These are phyloP conservation scores for Elaeis oleifera DNA, from an alignment of 202 grass and related monocot species.

Conservation along the genomic window DNA sequence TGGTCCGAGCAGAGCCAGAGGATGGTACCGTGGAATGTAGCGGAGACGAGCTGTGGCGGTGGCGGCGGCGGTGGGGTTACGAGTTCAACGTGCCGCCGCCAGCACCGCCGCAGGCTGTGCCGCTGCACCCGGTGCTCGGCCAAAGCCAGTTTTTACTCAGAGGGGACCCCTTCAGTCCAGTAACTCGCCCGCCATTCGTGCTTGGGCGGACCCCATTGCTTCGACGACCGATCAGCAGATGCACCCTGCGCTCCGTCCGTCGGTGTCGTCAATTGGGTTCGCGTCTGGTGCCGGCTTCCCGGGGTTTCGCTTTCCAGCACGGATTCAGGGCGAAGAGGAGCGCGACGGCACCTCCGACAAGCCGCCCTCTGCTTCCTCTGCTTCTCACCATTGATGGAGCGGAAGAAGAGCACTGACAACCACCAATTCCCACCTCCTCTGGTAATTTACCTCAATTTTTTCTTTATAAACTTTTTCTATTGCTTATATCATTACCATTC, in stretches of 20 bases:
- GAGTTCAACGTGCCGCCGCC: no score
- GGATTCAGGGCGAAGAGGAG: conserved; percentile 23
- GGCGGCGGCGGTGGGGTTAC: conserved; percentile 6
- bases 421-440: no score
- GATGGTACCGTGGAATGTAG: conserved; percentile 5
- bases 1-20: conserved; percentile 4
- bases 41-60: conserved; percentile 25
- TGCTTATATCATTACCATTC: no score
- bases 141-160: conserved; percentile 16
- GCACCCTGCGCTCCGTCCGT: conserved; percentile 6
- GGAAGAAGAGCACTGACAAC: no score
- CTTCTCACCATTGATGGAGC: conserved; percentile 1
- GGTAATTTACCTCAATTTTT: no score
- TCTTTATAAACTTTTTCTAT: no score
- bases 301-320: conserved; percentile 21
- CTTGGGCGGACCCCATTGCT: neutral
- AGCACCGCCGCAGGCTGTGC: neutral
- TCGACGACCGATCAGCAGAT: neutral
- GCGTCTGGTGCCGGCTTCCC: conserved; percentile 2
- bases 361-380: conserved; percentile 16
- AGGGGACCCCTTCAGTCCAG: conserved; percentile 35
- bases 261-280: conserved; percentile 14
- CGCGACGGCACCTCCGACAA: conserved; percentile 4
- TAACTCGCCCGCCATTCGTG: conserved; percentile 7
- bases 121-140: conserved; percentile 24